Evolutionary conservation across 306 rosid genomes (phyloP).

Genomic region (Datisca glomerata): DNA sequence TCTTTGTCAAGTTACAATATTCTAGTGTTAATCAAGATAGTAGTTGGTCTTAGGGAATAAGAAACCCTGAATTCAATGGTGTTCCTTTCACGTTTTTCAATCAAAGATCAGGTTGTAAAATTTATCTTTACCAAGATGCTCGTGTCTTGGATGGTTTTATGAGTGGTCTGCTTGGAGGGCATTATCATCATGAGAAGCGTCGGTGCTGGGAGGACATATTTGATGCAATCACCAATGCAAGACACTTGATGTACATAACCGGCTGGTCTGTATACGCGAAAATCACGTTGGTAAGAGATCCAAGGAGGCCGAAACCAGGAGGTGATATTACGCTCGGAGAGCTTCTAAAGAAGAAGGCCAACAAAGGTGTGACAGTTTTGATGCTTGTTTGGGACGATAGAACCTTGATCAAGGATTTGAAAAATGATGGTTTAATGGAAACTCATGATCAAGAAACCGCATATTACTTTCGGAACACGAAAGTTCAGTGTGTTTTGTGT

Average conservation of each 20-base stretch:
- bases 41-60: background rate
- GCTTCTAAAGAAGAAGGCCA: constrained; percentile 1
- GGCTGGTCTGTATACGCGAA: background rate
- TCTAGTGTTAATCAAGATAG: background rate
- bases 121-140: background rate
- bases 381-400: constrained; percentile 4
- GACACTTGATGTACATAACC: background rate
- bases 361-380: background rate
- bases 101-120: background rate
- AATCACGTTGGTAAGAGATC: background rate
- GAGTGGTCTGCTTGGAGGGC: background rate
- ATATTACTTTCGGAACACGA: background rate
- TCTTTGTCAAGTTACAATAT: background rate
- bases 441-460: background rate
- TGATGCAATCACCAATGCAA: background rate
- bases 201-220: background rate
- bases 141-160: background rate
- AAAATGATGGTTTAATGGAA: background rate
- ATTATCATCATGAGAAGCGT: background rate
- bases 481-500: background rate
- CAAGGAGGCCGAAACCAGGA: background rate
- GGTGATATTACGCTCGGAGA: constrained; percentile 1
- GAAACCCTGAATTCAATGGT: background rate
- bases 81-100: background rate
- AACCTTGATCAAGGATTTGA: background rate